Evolutionary conservation across 225 moss, liverwort and hornwort species (phyloP), one percentile per base, ranked within the genome.

Genomic region (Takakia lepidozioides): DNA sequence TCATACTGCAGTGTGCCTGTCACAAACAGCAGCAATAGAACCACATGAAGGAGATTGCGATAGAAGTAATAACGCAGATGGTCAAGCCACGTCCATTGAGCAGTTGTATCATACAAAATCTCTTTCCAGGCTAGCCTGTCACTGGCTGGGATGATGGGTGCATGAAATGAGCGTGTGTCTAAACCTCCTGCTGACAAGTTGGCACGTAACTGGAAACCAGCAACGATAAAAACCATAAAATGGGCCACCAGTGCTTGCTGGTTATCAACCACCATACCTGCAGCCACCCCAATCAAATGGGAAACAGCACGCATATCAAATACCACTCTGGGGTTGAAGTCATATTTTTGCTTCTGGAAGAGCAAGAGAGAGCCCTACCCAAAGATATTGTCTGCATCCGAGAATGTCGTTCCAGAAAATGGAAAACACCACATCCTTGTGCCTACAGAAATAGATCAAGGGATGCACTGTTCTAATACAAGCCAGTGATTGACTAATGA

Each of bases 11-110:
- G 46, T 4, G 72, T 72, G 18, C 72, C 72, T 8, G 72, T 72
- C 26, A 67, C 48, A 43, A 72, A 72, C 10, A 72, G 41, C 41
- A 72, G 19, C 13, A 62, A 47, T 1, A 72, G 67, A 14, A 72
- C 72, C 1, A 52, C 72, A 25, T 66, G 62, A 4, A 72, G 67
- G 17, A 72, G 66, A 34, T 72, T 55, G 10, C 61, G 67, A 36
- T 72, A 72, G 38, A 61, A 62, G 42, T 57, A 58, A 37, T 67
- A 72, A 15, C 72, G 72, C 10, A 72, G 57, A 30, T 72, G 62
- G 60, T 72, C 72, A 43, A 72, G 66, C 66, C 66, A 72, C 8
- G 72, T 72, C 72, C 72, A 72, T 22, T 67, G 72, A 1, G 52
- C 46, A 9, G 66, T 72, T 27, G 72, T 72, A 25, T 72, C 72